These are phyloP conservation scores for Mortierella polycephala DNA, from an alignment of 371 early-diverging fungal genomes.

Conservation along the genomic window DNA sequence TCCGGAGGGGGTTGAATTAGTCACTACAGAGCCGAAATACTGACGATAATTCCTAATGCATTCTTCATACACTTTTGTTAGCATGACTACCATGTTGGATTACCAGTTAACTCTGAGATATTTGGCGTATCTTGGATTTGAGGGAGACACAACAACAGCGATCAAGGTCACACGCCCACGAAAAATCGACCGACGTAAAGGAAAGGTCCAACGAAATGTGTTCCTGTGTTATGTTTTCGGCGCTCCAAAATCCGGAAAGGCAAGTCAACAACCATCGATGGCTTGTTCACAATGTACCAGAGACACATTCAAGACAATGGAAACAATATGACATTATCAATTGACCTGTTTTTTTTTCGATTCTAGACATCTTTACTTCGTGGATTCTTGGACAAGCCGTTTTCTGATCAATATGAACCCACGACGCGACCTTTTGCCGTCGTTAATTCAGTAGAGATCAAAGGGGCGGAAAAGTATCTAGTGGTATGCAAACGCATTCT, in stretches of 20 bases:
- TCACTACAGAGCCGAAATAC: too few species aligned
- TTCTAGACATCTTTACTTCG: constrained; percentile 82
- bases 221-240: constrained; percentile 96
- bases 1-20: neutral
- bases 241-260: constrained; percentile 93
- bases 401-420: constrained; percentile 77
- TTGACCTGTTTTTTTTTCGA: neutral
- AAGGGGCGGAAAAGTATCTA: constrained; percentile 92
- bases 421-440: constrained; percentile 82
- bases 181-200: constrained; percentile 80
- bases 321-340: neutral
- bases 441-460: constrained; percentile 94
- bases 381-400: constrained; percentile 86
- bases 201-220: constrained; percentile 86
- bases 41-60: neutral
- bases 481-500: constrained; percentile 67
- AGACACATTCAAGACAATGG: too few species aligned
- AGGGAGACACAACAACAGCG: constrained; percentile 81
- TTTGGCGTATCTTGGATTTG: constrained; percentile 95
- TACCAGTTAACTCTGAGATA: constrained; percentile 89
- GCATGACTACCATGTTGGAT: constrained; percentile 95
- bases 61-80: constrained; percentile 27
- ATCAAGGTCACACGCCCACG: constrained; percentile 73
- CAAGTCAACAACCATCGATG: constrained; percentile 29
- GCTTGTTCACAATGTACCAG: neutral